Evolutionary conservation across 1,284 basidiomycete species (phyloP), one percentile per base, ranked within the genome.

Genomic region (Irpex sp.): DNA sequence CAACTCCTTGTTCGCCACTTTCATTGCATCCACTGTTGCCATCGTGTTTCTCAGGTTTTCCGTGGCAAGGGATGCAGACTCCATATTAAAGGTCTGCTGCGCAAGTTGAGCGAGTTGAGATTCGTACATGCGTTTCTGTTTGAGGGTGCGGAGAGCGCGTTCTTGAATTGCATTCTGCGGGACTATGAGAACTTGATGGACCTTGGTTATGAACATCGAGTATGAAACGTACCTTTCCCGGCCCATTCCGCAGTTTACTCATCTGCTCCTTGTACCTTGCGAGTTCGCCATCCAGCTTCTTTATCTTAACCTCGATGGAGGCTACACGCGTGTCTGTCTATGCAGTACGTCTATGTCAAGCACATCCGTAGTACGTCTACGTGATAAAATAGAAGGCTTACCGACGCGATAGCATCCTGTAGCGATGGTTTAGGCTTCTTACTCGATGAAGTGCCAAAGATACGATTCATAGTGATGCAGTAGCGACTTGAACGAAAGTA

Each of bases 11-110:
- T 98, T 98, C 17, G 97, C 96, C n/a, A 85, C 76, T 74, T 95
- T 89, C 96, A 99, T 98, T 4, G 96, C 97, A 72, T 98, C 95
- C 21, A 99, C 90, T 0, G 97, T 99, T n/a, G 96, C 97, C 97
- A 99, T 99, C 70, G 97, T 99, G 74, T 98, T 99, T 66, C 95
- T 88, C 69, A 99, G 78, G 77, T 99, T 99, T 78, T 99, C 97
- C 3, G 97, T 98, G 15, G 95, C 92, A 76, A 99, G 89, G 8
- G 92, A 88, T 26, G 97, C 93, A 66, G 94, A 96, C 79, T 99
- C 97, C 94, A 99, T 99, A 78, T 99, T 99, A 82, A 95, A 99
- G 21, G 93, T 91, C 77, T 99, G 97, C 75, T 99, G 97, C 57
- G 92, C 84, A 11, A 99, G 83, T 76, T 98, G 95, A 7, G 87